Evolutionary conservation across 192 early-diverging fungal species (phyloP), one percentile per base, ranked within the genome.

Genomic region (Coemansia erecta): DNA sequence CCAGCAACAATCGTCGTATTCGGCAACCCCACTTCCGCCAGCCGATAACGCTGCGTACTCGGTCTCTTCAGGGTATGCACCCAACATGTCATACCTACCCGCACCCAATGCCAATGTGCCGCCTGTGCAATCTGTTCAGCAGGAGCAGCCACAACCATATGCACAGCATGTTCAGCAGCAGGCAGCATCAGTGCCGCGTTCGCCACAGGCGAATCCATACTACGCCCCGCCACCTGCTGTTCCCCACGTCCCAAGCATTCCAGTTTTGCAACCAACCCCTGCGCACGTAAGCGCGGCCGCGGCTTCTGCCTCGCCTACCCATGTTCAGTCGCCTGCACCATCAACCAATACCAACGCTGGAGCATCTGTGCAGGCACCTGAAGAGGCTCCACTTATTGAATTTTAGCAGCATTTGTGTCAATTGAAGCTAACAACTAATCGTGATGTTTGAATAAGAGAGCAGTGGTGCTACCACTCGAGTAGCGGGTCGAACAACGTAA

Each of bases 361-460:
- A 31, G 56, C 49, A 1, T 45, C 44, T 17, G 55, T 60, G 0
- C 46, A 57, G 0, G 68, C 64, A 39, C 67, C 73, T 1, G 72
- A 68, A 40, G 72, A 75, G 44, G 72, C 61, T 15, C 43, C 57
- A 8, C 43, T 75, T 12, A 75, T 75, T 17, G 72, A 75, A 39
- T 62, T 75, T 28, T 75, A 62, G 45, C 12, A 31, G 31, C 0
- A 18, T 12, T 21, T 21, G 15, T 37, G 14, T 28, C 24, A 28
- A 51, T 51, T 15, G 12, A 51, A 14, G 0, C 18, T 7, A 13
- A 17, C 11, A 17, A 53, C 2, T 19, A 53, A 53, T 5, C 24
- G 48, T 50, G 4, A 12, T 45, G 19, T 45, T n/a, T 45, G 17
- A 45, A 45, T 18, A 17, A 5, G 9, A 45, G n/a, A n/a, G 19